Evolutionary conservation across 441 rosid genomes (phyloP).

Genomic region (Populus trichocarpa): DNA sequence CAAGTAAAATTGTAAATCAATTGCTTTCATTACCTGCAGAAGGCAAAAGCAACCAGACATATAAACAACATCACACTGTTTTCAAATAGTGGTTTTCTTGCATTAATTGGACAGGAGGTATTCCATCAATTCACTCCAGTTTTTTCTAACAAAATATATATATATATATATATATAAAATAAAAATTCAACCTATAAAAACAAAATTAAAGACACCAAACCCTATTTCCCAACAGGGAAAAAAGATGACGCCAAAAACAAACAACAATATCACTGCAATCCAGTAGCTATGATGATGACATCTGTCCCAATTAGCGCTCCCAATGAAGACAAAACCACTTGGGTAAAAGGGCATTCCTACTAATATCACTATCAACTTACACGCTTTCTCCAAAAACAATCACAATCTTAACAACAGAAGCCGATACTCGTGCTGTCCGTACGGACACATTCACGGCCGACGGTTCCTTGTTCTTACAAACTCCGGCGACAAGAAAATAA

Average conservation of each 20-base stretch:
- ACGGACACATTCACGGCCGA: neutral
- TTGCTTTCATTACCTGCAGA: neutral
- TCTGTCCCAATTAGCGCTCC: neutral
- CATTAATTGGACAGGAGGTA: too few species aligned
- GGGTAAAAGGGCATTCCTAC: neutral
- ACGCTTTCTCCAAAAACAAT: neutral
- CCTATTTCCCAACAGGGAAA: neutral
- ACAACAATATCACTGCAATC: neutral
- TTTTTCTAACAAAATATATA: too few species aligned
- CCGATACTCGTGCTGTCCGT: neutral
- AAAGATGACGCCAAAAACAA: neutral
- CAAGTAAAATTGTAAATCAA: neutral
- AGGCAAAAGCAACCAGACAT: too few species aligned
- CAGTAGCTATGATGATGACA: neutral
- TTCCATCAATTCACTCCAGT: too few species aligned
- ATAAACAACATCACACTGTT: too few species aligned
- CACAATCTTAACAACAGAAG: neutral
- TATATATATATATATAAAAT: too few species aligned
- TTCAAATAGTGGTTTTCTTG: too few species aligned
- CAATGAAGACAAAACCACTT: conserved; percentile 4
- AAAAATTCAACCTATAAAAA: too few species aligned
- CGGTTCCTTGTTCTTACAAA: neutral
- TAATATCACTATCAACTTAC: neutral
- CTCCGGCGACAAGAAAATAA: neutral
- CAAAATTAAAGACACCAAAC: neutral